Evolutionary conservation across 1,139 yeast species (phyloP).

Genomic region (Sugiyamaella pinicola): DNA sequence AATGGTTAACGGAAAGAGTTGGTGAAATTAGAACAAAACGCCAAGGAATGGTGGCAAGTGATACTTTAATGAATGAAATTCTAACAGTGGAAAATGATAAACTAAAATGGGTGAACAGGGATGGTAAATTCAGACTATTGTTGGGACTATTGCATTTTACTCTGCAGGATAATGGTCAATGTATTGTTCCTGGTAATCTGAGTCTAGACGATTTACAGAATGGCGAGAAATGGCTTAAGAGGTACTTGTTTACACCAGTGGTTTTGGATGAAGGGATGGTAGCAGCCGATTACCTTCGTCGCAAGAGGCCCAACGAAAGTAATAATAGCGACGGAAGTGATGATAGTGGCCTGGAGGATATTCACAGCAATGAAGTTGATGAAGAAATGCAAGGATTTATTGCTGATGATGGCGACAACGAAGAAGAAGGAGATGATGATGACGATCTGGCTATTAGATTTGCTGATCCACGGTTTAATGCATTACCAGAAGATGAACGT

Average conservation of each 20-base stretch:
- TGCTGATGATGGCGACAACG: slow-evolving; percentile 24
- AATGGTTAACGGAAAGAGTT: slow-evolving; percentile 50
- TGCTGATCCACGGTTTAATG: slow-evolving; percentile 29
- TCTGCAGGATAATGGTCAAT: slow-evolving; percentile 19
- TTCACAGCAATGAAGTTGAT: slow-evolving; percentile 15
- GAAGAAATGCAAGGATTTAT: slow-evolving; percentile 21
- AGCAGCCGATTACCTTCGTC: slow-evolving; percentile 41
- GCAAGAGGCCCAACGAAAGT: slow-evolving; percentile 25
- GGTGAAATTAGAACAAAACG: slow-evolving; percentile 37
- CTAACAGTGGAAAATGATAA: slow-evolving; percentile 23
- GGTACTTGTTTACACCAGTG: slow-evolving; percentile 42
- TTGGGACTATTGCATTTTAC: slow-evolving; percentile 36
- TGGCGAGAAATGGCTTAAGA: slow-evolving; percentile 37
- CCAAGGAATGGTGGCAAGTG: slow-evolving; percentile 10
- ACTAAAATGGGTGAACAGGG: slow-evolving; percentile 28
- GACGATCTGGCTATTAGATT: slow-evolving; percentile 24
- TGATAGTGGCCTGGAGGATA: slow-evolving; percentile 32
- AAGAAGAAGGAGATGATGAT: slow-evolving; percentile 25
- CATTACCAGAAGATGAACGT: slow-evolving; percentile 28
- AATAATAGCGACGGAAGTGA: slow-evolving; percentile 8
- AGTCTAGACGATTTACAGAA: slow-evolving; percentile 33
- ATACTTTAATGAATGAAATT: slow-evolving; percentile 11
- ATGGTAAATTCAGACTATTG: slow-evolving; percentile 39
- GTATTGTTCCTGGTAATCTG: slow-evolving; percentile 29
- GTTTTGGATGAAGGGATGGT: slow-evolving; percentile 50